These are phyloP conservation scores for Leptographium procerum DNA, from an alignment of 2,329 filamentous ascomycete species.

Conservation along the genomic window DNA sequence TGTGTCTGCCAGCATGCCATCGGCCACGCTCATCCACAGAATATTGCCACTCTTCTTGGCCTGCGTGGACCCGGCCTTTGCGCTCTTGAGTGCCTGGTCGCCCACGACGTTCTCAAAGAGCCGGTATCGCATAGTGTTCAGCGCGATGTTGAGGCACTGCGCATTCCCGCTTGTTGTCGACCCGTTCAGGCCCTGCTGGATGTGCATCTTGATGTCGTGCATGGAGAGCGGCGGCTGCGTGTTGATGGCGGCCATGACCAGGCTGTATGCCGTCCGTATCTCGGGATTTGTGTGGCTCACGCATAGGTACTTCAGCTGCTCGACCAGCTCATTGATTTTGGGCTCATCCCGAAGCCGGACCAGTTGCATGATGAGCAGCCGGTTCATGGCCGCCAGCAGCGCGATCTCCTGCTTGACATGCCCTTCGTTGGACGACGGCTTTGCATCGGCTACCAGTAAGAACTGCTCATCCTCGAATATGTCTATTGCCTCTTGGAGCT, in stretches of 20 bases:
- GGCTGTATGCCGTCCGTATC: slow-evolving; percentile 65
- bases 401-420: slow-evolving; percentile 47
- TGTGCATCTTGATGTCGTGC: slow-evolving; percentile 65
- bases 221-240: slow-evolving; percentile 54
- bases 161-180: slow-evolving; percentile 61
- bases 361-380: slow-evolving; percentile 61
- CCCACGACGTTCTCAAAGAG: slow-evolving; percentile 78
- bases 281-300: slow-evolving; percentile 59
- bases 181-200: slow-evolving; percentile 60
- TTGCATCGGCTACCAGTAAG: slow-evolving; percentile 27
- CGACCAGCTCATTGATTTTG: slow-evolving; percentile 49
- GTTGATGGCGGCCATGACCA: slow-evolving; percentile 58
- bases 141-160: slow-evolving; percentile 69
- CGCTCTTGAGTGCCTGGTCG: slow-evolving; percentile 67
- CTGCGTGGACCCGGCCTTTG: slow-evolving; percentile 55
- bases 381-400: slow-evolving; percentile 56
- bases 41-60: slow-evolving; percentile 59
- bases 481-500: slow-evolving; percentile 54
- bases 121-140: slow-evolving; percentile 73
- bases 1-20: slow-evolving; percentile 66
- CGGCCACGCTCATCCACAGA: slow-evolving; percentile 70
- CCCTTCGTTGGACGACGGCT: slow-evolving; percentile 22
- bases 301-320: slow-evolving; percentile 57
- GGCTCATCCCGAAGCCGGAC: slow-evolving; percentile 43
- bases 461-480: slow-evolving; percentile 56